Evolutionary conservation across 495 filamentous ascomycete genomes (phyloP), one percentile per base, ranked within the genome.

Genomic region (Talaromyces trachyspermus): DNA sequence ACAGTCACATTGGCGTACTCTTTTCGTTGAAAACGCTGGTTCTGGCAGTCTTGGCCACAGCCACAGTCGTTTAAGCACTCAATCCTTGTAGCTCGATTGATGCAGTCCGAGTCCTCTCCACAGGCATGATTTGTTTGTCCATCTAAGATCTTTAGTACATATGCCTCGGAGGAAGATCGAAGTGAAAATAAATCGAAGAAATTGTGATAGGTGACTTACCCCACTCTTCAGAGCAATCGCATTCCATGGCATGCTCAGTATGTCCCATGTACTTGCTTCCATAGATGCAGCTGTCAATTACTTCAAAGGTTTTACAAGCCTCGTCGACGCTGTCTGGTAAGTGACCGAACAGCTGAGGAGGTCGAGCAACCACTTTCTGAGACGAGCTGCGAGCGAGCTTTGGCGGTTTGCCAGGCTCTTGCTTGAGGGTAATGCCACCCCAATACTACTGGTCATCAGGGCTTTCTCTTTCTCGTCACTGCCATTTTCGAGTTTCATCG

Each of bases 1-100:
- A 99, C 92, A 12, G 88, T 82, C 45, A 99, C 94, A 50, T 84
- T 63, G 52, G 91, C 90, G 59, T 89, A 99, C 56, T 95, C 78
- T 62, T 81, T 85, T 51, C 78, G 86, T 65, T 95, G 90, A 55
- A 99, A 97, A 42, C 92, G 85, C 57, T 95, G 89, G 59, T 99
- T 99, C 59, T 91, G 86, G 61, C 92, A 99, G 33, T 79, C 81
- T 24, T 75, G 61, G 32, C 90, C 91, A 68, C 92, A 99, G 53
- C 85, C 83, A 65, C 90, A 95, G 50, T 79, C 78, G 33, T 83
- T 80, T 15, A 87, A 76, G 61, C 92, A 99, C 64, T 99, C 92
- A 74, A 99, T 95, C 59, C 95, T 95, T 25, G 92, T 97, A 45
- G 87, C 84, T 60, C 94, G 88, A 62, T 99, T 99, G 70, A 99